Percentiles rank a stretch among this genome's conserved stretches.
Evolutionary conservation across 768 basidiomycete species (phyloP).

Genomic region (Rubroboletus satanas): DNA sequence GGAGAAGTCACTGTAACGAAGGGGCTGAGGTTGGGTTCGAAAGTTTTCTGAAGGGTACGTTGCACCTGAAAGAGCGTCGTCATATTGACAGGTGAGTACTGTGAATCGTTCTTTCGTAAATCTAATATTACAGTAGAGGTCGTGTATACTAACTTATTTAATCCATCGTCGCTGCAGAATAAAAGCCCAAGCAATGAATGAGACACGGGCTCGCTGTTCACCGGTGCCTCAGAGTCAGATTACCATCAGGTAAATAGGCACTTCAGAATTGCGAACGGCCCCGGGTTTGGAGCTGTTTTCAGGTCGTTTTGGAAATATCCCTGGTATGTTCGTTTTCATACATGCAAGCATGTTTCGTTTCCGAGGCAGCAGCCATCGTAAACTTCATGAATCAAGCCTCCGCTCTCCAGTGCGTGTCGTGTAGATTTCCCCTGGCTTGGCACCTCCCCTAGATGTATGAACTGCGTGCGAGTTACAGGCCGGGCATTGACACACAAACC

Average conservation of each 20-base stretch:
- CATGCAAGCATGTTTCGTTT: neutral
- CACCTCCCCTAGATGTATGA: neutral
- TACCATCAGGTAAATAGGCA: neutral
- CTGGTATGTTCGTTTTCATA: neutral
- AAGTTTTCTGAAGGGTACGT: neutral
- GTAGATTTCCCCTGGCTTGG: neutral
- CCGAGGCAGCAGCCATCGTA: neutral
- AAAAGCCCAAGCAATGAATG: neutral
- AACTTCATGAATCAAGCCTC: neutral
- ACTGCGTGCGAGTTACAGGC: neutral
- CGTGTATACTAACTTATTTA: neutral
- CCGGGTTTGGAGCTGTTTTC: too few relatives aligned
- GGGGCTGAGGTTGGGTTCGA: conserved; percentile 18
- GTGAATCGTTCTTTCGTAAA: neutral
- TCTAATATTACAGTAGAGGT: too few relatives aligned
- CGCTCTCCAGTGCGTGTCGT: neutral
- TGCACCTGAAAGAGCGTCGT: neutral
- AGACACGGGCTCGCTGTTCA: neutral
- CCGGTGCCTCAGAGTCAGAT: neutral
- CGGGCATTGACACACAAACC: neutral
- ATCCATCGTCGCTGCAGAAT: neutral
- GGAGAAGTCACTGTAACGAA: conserved; percentile 36
- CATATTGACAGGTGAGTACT: neutral
- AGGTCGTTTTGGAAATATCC: too few relatives aligned
- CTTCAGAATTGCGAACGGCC: too few relatives aligned